Evolutionary conservation across 148 eudicot species (phyloP).

Genomic region (Rhododendron griersonianum): DNA sequence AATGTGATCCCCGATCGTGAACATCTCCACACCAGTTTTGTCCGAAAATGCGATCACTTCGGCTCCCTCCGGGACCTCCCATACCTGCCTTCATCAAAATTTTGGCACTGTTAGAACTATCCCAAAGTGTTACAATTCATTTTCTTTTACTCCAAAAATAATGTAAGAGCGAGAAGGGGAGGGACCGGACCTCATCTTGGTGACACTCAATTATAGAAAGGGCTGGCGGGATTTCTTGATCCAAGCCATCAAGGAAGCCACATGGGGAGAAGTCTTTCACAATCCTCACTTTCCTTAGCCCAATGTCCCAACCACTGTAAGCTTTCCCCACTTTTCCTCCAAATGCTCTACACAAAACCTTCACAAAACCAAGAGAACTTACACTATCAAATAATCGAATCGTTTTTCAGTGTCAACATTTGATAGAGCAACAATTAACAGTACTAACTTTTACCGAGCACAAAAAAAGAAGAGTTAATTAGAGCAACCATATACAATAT

Average conservation of each 20-base stretch:
- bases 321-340: conserved; percentile 73
- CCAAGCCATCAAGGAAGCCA: conserved; percentile 12
- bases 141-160: not conserved
- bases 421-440: too few relatives aligned
- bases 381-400: not conserved
- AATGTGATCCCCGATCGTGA: conserved; percentile 52
- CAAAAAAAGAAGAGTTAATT: too few relatives aligned
- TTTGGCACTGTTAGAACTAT: not conserved
- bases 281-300: conserved; percentile 50
- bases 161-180: not conserved
- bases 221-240: conserved; percentile 25
- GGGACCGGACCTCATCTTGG: conserved; percentile 50
- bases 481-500: not conserved
- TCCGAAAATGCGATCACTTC: conserved; percentile 58
- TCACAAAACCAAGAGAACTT: not conserved
- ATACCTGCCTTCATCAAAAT: conserved; percentile 24
- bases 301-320: conserved; percentile 66
- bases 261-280: conserved; percentile 29
- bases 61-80: conserved; percentile 63
- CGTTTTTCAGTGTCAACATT: not conserved
- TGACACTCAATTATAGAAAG: conserved; percentile 60
- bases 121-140: not conserved
- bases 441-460: too few relatives aligned
- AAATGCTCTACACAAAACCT: conserved; percentile 60
- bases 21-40: conserved; percentile 79